Conservation (phyloP, 2,329 filamentous ascomycete species). For the Colletotrichum musicola region DNA sequence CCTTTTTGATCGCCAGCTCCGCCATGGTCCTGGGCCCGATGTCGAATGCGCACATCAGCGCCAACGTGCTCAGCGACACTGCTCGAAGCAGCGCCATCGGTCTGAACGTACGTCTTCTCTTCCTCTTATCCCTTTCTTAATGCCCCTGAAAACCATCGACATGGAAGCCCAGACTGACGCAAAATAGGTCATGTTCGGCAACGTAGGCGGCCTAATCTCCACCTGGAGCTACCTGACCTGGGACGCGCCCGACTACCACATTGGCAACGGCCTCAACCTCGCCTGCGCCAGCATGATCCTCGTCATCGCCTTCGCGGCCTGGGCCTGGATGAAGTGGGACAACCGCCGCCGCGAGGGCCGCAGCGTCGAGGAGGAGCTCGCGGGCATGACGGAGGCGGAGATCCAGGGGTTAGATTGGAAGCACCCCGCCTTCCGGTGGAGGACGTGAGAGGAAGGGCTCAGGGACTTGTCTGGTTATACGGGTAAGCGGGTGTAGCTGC, state of each 20-base stretch:
- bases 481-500: no score
- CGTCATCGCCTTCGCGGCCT: slow-evolving; percentile 59
- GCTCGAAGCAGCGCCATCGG: slow-evolving; percentile 76
- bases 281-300: slow-evolving; percentile 67
- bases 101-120: slow-evolving; percentile 55
- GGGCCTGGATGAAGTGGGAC: slow-evolving; percentile 71
- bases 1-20: slow-evolving; percentile 75
- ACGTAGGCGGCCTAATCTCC: slow-evolving; percentile 76
- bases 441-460: slow-evolving; percentile 37
- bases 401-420: slow-evolving; percentile 75
- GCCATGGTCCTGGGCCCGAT: slow-evolving; percentile 74
- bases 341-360: slow-evolving; percentile 69
- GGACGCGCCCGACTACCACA: slow-evolving; percentile 75
- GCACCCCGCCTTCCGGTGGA: slow-evolving; percentile 77
- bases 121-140: no score
- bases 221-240: slow-evolving; percentile 75
- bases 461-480: no score
- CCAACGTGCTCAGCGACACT: slow-evolving; percentile 79
- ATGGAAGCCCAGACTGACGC: not conserved
- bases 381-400: slow-evolving; percentile 65
- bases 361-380: slow-evolving; percentile 68
- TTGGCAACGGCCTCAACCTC: slow-evolving; percentile 78
- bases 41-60: slow-evolving; percentile 75
- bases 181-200: slow-evolving; percentile 73
- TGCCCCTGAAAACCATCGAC: fast-evolving